phyloP scores from a whole-genome alignment of 192 early-diverging fungal species.

The Thoreauomyces humboldtii region DNA sequence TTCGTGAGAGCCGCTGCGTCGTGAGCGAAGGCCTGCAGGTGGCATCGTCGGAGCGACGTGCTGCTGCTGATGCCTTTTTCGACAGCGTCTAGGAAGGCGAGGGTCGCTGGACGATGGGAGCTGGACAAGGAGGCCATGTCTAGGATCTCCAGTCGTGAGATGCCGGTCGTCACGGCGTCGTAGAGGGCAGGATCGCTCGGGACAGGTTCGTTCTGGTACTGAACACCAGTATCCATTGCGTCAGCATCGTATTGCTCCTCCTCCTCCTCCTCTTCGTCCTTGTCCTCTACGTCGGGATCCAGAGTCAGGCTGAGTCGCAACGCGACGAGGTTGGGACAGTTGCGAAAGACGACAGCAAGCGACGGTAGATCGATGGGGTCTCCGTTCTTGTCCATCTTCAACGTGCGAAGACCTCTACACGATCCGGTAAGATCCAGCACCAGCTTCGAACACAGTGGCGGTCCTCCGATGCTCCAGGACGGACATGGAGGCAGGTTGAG shows the following conservation, averaged over 20 bases:
- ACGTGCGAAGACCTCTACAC: conserved; percentile 1
- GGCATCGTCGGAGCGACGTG: not conserved
- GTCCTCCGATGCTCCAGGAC: conserved; percentile 4
- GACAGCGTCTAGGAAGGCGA: not conserved
- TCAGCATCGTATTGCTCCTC: not conserved
- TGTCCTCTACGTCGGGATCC: not conserved
- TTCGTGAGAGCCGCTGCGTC: not conserved
- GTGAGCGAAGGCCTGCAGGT: not conserved
- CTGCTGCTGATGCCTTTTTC: not conserved
- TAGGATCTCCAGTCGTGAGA: not conserved
- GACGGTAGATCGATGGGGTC: not conserved
- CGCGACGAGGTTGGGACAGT: not conserved
- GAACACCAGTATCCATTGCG: not conserved
- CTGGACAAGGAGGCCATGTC: not conserved
- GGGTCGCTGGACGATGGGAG: not conserved
- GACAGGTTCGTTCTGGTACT: not conserved
- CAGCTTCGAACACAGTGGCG: not conserved
- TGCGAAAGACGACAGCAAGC: not conserved
- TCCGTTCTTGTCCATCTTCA: not conserved
- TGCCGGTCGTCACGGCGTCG: not conserved
- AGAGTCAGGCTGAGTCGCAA: not conserved
- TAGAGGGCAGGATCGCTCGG: not conserved
- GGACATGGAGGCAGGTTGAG: not conserved
- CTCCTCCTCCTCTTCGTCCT: not conserved
- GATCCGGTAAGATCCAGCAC: not conserved